Base-by-base conservation (phyloP, 2,329 filamentous ascomycete species). In the Hirsutella thompsonii region DNA sequence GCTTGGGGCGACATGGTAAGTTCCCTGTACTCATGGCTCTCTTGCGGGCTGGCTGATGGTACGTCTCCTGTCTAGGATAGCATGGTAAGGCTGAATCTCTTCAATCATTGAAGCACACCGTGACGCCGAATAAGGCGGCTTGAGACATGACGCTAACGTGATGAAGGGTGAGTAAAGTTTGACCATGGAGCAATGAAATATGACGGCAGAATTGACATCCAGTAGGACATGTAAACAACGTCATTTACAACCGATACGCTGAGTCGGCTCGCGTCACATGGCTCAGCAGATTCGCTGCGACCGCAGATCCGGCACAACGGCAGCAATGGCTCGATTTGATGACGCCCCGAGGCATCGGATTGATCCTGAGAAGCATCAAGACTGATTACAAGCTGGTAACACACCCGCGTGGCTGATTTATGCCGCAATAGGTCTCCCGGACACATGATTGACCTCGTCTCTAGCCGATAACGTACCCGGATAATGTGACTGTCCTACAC, bases 321-420 rank as follows among this genome's bases (percentile, higher is more conserved):
- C 58, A 66, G 34, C 65, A 74, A 45, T 94, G 88, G 87, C 59
- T 63, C 13, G 72, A 81, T 37, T 64, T 94, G 33, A 75, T 83
- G 64, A 79, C 72, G 13, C 77, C 81, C 0, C 70, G 64, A 20
- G 72, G 73, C 1, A 66, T 79, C 16, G 88, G 89, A 0, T 57
- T 94, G 42, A 92, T 94, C 44, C 61, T 94, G 54, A 74, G 78
- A 51, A 86, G 79, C 50, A 87, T 94, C 49, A 82, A 74, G 51
- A 80, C 83, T 0, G 81, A 93, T 49, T 94, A 83, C 61, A 94
- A 94, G 64, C 88, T 93, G 63, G 86, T 92, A 56, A 48, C 81
- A 69, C 19, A 8, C 36, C 6, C 2, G 4, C 26, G 4, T 16
- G 8, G 9, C 6, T 10, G 26, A 21, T 23, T 9, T 4, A 13